Evolutionary conservation across 2,329 filamentous ascomycete genomes (phyloP).

Genomic region (Cordyceps javanica): DNA sequence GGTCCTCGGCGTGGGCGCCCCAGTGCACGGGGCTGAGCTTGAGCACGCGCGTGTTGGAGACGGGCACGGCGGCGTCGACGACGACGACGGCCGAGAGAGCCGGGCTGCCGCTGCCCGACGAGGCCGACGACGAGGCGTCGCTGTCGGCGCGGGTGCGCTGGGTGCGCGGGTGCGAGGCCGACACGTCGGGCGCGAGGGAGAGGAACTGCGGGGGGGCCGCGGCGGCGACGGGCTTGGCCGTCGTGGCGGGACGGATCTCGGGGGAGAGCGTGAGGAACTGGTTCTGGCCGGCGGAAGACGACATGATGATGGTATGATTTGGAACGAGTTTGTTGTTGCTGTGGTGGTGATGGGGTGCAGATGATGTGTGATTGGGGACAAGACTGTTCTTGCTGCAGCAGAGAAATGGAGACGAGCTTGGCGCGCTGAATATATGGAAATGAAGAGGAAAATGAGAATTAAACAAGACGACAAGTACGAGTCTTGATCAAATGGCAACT

Average conservation of each 20-base stretch:
- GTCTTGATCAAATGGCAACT: neutral
- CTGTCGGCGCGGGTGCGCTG: conserved; percentile 24
- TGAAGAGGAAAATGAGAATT: neutral
- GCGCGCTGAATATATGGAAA: neutral
- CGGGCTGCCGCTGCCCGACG: conserved; percentile 17
- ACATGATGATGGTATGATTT: neutral
- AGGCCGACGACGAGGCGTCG: conserved; percentile 16
- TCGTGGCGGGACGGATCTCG: neutral
- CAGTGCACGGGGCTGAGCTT: conserved; percentile 61
- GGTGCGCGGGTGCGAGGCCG: conserved; percentile 46
- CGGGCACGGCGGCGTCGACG: conserved; percentile 38
- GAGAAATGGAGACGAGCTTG: neutral
- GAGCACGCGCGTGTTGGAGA: conserved; percentile 43
- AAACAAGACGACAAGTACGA: neutral
- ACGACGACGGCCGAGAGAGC: conserved; percentile 20
- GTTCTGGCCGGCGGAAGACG: conserved; percentile 9
- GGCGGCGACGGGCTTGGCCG: neutral
- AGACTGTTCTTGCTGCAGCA: neutral
- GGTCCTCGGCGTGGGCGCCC: conserved; percentile 51
- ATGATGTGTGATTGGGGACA: neutral
- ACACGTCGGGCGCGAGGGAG: conserved; percentile 52
- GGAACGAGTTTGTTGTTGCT: neutral
- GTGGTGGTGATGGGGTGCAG: neutral
- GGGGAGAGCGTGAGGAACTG: conserved; percentile 7
- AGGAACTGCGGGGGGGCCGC: conserved; percentile 35